phyloP scores from a whole-genome alignment of 2,329 filamentous ascomycete species.

The Aspergillus ruber region DNA sequence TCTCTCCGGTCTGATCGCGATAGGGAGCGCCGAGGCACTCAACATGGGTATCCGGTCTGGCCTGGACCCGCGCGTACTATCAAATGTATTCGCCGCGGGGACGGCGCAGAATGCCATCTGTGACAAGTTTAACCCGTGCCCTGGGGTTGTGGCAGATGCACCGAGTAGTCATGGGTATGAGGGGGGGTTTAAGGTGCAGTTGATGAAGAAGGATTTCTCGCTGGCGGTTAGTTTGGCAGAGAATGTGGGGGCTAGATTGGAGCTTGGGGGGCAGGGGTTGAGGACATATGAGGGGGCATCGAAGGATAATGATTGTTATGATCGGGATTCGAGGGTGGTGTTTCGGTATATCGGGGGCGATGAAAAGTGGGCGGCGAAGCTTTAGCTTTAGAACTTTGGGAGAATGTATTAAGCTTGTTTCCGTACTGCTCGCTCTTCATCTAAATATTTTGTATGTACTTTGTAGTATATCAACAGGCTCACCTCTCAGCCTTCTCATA shows the following conservation, averaged over 20 bases:
- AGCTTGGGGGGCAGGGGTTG: slow-evolving; percentile 46
- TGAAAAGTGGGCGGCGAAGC: slow-evolving; percentile 42
- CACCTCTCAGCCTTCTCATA: slow-evolving; percentile 12
- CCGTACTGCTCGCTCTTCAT: no score
- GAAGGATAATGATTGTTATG: slow-evolving; percentile 46
- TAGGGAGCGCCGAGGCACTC: slow-evolving; percentile 54
- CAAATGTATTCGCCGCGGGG: slow-evolving; percentile 46
- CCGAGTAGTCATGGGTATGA: slow-evolving; percentile 45
- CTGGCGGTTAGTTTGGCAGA: slow-evolving; percentile 52
- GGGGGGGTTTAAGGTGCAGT: slow-evolving; percentile 53
- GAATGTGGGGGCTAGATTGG: slow-evolving; percentile 45
- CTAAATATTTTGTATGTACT: no score
- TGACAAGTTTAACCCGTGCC: slow-evolving; percentile 48
- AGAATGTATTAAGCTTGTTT: no score
- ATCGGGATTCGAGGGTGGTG: slow-evolving; percentile 52
- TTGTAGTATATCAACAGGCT: no score
- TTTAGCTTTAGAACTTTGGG: background rate
- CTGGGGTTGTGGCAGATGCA: slow-evolving; percentile 44
- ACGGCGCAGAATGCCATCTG: slow-evolving; percentile 49
- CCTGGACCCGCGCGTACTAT: slow-evolving; percentile 49
- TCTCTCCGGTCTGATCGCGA: slow-evolving; percentile 52
- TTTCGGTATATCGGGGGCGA: slow-evolving; percentile 51
- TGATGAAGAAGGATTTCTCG: slow-evolving; percentile 56
- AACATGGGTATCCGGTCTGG: slow-evolving; percentile 55
- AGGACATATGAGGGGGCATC: slow-evolving; percentile 48